These are phyloP conservation scores for Nicotiana paniculata DNA, from an alignment of 257 asterid genomes.

Conservation along the genomic window DNA sequence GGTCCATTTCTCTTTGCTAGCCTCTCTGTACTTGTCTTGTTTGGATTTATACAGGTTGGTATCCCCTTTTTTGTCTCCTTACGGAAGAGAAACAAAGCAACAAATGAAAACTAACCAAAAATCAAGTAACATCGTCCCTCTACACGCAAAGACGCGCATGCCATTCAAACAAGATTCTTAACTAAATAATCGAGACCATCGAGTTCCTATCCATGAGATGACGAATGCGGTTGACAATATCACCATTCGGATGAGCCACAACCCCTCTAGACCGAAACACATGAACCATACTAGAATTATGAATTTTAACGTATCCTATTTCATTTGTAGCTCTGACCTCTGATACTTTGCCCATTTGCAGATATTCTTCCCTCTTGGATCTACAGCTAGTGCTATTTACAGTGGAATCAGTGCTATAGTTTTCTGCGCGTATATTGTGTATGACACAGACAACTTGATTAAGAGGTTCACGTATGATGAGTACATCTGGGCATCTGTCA, in stretches of 20 bases:
- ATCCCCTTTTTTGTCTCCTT: no score
- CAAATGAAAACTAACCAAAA: no score
- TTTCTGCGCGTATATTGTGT: conserved; percentile 80
- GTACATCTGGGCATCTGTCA: conserved; percentile 96
- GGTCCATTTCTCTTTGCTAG: conserved; percentile 93
- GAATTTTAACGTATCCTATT: not conserved
- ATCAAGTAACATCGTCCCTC: no score
- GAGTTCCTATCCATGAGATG: no score
- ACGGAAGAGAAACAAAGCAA: no score
- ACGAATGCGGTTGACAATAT: no score
- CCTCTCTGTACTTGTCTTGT: conserved; percentile 62
- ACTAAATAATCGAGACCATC: no score
- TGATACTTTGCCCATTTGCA: conserved; percentile 27
- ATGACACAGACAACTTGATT: conserved; percentile 80
- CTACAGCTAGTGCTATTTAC: conserved; percentile 58
- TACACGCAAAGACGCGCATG: no score
- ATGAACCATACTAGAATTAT: no score
- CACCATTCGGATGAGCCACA: no score
- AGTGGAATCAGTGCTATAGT: conserved; percentile 80
- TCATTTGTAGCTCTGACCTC: not conserved
- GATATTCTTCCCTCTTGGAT: conserved; percentile 84
- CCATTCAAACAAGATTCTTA: no score
- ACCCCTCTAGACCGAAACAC: no score
- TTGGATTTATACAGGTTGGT: conserved; percentile 78
- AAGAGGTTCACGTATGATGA: conserved; percentile 90